Evolutionary conservation across 2,329 filamentous ascomycete species (phyloP), one percentile per base, ranked within the genome.

Genomic region (Colletotrichum shisoi): DNA sequence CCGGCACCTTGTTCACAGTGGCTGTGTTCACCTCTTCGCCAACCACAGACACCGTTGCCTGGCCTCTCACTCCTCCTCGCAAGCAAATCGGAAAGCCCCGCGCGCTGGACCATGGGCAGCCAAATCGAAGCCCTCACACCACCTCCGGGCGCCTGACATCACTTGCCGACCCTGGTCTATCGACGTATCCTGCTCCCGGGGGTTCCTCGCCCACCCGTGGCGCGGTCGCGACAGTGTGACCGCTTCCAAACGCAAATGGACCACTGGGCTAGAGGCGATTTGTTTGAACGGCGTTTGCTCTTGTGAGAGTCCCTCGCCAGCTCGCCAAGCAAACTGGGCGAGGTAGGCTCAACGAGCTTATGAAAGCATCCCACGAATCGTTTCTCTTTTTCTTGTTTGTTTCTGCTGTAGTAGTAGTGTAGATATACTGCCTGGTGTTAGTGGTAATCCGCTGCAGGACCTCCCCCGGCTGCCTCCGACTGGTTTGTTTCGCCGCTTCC

Each of bases 61-160:
- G 31, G 39, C 5, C 11, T 11, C 17, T 19, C 19, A 4, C 19
- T 31, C 2, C 8, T n/a, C 13, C 21, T 45, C 24, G 24, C 42
- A 48, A 58, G 31, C 60, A 46, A 67, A 63, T 63, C 46, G 44
- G 40, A 39, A 21, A 24, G n/a, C 49, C n/a, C 52, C 40, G 39
- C 27, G 39, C 13, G 24, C n/a, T 45, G 12, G 39, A 34, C 59
- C 31, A 45, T 45, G 31, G 34, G 57, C 42, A 61, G 40, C 13
- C 44, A 24, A 52, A 37, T 9, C 27, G 27, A 37, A 19, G 31
- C 15, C 11, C n/a, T 53, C n/a, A 34, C 27, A 31, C 51, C 34
- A 53, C 46, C 37, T 31, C 21, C 46, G 46, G 60, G 24, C 49
- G 56, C 61, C 65, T 68, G 54, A 68, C 65, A 68, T 68, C 65